Evolutionary conservation across 345 rosid species (phyloP), one percentile per base, ranked within the genome.

Genomic region (Acer negundo): DNA sequence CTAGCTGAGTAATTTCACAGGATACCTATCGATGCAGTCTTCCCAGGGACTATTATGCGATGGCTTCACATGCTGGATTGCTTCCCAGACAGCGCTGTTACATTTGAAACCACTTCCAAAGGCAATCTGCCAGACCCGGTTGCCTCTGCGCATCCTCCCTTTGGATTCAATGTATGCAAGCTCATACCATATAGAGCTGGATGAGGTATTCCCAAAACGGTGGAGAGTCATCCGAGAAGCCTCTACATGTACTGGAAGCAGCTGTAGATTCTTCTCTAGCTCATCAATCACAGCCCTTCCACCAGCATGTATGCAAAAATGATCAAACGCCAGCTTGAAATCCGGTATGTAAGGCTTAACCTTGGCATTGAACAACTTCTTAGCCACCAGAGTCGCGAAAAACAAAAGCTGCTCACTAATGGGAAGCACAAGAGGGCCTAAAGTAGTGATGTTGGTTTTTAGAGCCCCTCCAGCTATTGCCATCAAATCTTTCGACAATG

Each of bases 391-490:
- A 47, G 90, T 85, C 28, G 78, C 58, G 47, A 86, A 88, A 81
- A 88, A 88, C 84, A 88, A 19, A 63, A 88, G 84, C 72, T 88
- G 92, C 82, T 88, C 90, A 13, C 90, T 85, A 22, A 88, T 75
- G 0, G 91, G 91, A 40, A 88, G 88, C 35, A 88, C 91, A 47
- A 88, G 61, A 56, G 91, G 91, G 69, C 91, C 91, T 63, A 88
- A 69, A 0, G 91, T 86, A 3, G 91, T 88, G 64, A 88, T 86
- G 20, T 88, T 88, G 46, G 87, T 82, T 82, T 86, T 88, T 11
- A 91, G 83, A 2, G 95, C 87, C 35, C 81, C 86, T 51, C 95
- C 95, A 2, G 95, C 95, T 80, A 91, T 90, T 20, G 70, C 86
- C 85, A 90, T 91, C 75, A 91, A 72, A 69, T 88, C 93, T 75